Evolutionary conservation across 2,329 filamentous ascomycete genomes (phyloP).

Genomic region (Simplicillium sp.): DNA sequence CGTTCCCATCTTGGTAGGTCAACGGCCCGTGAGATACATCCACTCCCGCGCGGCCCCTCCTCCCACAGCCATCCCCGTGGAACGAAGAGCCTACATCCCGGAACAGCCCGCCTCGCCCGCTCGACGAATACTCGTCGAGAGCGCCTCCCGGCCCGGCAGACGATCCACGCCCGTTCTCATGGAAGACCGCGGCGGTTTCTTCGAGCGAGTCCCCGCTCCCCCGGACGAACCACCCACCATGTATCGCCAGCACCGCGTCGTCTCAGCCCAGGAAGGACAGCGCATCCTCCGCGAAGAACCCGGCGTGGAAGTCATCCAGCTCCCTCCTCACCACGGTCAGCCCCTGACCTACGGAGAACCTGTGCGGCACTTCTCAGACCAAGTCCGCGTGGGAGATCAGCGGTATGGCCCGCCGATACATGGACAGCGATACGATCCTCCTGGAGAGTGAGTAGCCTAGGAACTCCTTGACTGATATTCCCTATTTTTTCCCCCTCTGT

Average conservation of each 20-base stretch:
- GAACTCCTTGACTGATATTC: no score
- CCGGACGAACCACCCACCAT: background rate
- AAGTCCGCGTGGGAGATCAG: background rate
- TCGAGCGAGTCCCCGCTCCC: slow-evolving; percentile 19
- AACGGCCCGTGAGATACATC: background rate
- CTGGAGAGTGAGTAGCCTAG: no score
- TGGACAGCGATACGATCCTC: no score
- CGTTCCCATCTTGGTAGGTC: background rate
- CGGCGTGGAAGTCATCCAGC: slow-evolving; percentile 2
- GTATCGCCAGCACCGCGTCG: background rate
- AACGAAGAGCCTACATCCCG: slow-evolving; percentile 5
- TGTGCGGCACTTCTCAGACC: no score
- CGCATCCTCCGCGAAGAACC: slow-evolving; percentile 8
- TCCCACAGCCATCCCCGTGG: background rate
- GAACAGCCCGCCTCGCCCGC: slow-evolving; percentile 10
- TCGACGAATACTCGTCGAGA: slow-evolving; percentile 17
- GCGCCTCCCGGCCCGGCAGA: slow-evolving; percentile 19
- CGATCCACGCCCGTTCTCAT: slow-evolving; percentile 25
- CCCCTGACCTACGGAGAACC: background rate
- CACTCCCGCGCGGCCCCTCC: background rate
- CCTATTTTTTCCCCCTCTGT: no score
- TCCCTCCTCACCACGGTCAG: background rate
- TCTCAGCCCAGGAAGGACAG: slow-evolving; percentile 8
- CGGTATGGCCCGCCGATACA: background rate
- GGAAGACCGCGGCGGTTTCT: slow-evolving; percentile 29